Base-by-base conservation (phyloP, 345 rosid species). In the Linum tenue region DNA sequence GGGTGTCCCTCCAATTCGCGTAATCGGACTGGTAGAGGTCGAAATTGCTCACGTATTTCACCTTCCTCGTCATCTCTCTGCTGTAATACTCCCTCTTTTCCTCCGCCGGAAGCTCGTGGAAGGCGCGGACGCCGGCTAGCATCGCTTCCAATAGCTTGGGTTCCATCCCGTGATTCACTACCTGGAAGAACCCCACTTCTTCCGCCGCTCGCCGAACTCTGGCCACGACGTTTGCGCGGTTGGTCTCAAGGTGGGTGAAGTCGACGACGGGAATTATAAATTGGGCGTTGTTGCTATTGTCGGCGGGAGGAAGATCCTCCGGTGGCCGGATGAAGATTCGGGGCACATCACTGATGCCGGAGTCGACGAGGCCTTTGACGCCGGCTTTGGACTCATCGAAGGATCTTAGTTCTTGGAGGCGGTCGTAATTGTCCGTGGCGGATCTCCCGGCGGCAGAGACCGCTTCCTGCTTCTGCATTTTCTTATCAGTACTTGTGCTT, bases 121-220 rank as follows among this genome's bases (percentile, higher is more conserved):
- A 64, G 37, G 62, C 68, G 41, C 75, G 65, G 4, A 40, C 67
- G 16, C 67, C 77, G 58, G 57, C 70, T 66, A 73, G 9, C 75
- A 67, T 57, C 69, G 37, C 70, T 3, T 64, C 80, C 56, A 73
- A 17, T 59, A 64, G 37, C 56, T 42, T 50, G 62, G 2, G 39
- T 3, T 48, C 59, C 5, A 73, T 51, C 5, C 67, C 77, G 53
- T 77, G 81, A 43, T 70, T 70, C 55, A 77, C 67, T 63, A 77
- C 70, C 70, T 73, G 81, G 70, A 77, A 77, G 62, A 77, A 73
- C 41, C 81, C 81, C 37, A 70, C 72, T 43, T 56, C 75, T 67
- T 31, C 70, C 15, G 75, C 75, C 15, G 81, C 78, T 40, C 36
- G 55, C 56, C 37, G 67, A 51, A 77, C 73, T 36, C 22, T 15